phyloP scores from a whole-genome alignment of 352 stramenopile genomes.

The Blastocystis sp. region DNA sequence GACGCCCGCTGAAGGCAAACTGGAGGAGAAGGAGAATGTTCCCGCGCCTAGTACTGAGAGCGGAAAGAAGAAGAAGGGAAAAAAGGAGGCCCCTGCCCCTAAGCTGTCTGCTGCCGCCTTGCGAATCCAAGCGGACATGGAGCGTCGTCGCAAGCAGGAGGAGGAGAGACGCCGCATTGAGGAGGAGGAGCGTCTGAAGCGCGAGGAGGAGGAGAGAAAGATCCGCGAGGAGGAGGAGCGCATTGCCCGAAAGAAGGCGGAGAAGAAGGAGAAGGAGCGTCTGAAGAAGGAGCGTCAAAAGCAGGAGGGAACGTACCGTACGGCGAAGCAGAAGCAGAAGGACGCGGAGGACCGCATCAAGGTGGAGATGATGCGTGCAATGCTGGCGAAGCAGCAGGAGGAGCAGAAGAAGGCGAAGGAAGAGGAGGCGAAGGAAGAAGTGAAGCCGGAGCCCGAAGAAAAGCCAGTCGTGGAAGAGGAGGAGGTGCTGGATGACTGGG shows the following conservation, averaged over 20 bases:
- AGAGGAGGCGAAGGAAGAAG: slow-evolving; percentile 60
- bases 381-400: slow-evolving; percentile 59
- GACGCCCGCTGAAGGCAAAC: background rate
- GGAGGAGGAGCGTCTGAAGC: slow-evolving; percentile 30
- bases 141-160: background rate
- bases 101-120: slow-evolving; percentile 59
- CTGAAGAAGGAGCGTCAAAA: slow-evolving; percentile 7
- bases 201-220: slow-evolving; percentile 13
- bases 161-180: background rate
- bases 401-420: slow-evolving; percentile 62
- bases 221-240: slow-evolving; percentile 35
- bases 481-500: slow-evolving; percentile 67
- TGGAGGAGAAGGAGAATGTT: background rate
- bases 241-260: background rate
- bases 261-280: slow-evolving; percentile 36
- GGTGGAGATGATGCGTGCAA: slow-evolving; percentile 19
- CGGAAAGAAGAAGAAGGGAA: slow-evolving; percentile 62
- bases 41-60: slow-evolving; percentile 59
- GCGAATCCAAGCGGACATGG: background rate
- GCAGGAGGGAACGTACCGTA: slow-evolving; percentile 6
- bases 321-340: slow-evolving; percentile 31
- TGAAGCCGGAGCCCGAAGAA: slow-evolving; percentile 62
- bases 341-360: background rate
- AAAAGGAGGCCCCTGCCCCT: slow-evolving; percentile 60
- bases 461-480: slow-evolving; percentile 58